Conservation (phyloP, 1,284 basidiomycete species). For the Pascua sp. region DNA sequence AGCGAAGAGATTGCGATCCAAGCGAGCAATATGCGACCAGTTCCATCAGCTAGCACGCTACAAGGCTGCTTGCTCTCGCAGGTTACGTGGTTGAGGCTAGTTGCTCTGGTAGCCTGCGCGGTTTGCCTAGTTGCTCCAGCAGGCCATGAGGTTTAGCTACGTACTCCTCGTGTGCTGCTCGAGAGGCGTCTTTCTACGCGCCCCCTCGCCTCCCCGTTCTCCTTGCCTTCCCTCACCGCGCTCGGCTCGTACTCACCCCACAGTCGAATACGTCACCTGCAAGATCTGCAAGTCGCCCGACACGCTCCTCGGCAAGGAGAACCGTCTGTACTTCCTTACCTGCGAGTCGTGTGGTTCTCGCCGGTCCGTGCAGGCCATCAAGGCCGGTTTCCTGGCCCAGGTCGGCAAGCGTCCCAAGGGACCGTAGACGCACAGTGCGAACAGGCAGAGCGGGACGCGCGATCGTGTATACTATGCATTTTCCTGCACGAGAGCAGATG, state of each 20-base stretch:
- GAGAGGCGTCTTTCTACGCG: background rate
- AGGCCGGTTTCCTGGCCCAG: constrained; percentile 98
- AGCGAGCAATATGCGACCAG: background rate
- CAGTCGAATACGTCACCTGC: constrained; percentile 99
- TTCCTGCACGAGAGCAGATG: background rate
- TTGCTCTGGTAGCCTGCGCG: no score
- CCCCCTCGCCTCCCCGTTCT: background rate
- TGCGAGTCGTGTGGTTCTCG: constrained; percentile 92
- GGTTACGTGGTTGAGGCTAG: no score
- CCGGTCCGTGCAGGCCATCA: constrained; percentile 92
- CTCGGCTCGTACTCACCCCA: background rate
- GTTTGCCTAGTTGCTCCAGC: no score
- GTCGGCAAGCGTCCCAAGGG: constrained; percentile 51
- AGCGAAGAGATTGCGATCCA: background rate
- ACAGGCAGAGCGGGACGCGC: background rate
- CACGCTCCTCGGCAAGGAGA: constrained; percentile 93
- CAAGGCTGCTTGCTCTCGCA: no score
- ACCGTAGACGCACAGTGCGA: constrained; percentile 9
- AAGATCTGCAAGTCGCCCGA: constrained; percentile 99
- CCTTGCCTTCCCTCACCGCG: background rate
- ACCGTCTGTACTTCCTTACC: constrained; percentile 98
- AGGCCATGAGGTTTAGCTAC: background rate
- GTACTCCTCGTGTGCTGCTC: background rate
- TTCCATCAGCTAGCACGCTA: no score
- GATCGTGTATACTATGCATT: constrained; percentile 15